Conservation (phyloP, 225 moss, liverwort and hornwort species). For the Asterella californica region DNA sequence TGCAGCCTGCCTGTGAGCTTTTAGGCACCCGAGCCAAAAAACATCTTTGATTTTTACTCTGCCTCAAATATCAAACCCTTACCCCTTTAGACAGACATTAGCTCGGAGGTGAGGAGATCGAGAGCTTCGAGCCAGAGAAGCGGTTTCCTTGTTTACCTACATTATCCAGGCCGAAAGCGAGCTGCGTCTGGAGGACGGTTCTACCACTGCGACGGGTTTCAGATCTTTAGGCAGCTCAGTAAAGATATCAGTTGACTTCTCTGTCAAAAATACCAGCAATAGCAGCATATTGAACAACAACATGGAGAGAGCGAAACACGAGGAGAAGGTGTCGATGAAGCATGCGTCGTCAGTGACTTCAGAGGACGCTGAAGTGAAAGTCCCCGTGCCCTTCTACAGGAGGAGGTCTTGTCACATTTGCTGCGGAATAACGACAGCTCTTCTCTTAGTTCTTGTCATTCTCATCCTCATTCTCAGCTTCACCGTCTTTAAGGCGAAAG, state of each 20-base stretch:
- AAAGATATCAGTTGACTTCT: not conserved
- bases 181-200: too few species aligned
- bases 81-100: not conserved
- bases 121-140: not conserved
- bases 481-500: conserved; percentile 52
- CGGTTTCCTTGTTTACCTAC: not conserved
- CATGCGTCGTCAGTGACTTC: conserved; percentile 4
- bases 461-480: conserved; percentile 43
- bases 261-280: not conserved
- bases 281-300: not conserved
- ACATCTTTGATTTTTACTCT: not conserved
- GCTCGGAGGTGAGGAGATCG: not conserved
- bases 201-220: not conserved
- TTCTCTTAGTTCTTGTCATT: conserved; percentile 26
- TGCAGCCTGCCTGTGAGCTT: not conserved
- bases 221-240: not conserved
- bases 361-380: conserved; percentile 45
- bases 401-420: conserved; percentile 37
- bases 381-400: conserved; percentile 26
- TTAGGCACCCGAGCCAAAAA: conserved; percentile 2
- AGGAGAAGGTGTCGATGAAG: conserved; percentile 24
- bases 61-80: not conserved
- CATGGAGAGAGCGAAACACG: conserved; percentile 16
- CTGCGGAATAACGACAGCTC: conserved; percentile 28
- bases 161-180: not conserved